phyloP scores from a whole-genome alignment of 2,329 filamentous ascomycete genomes.

The Aureobasidium pullulans region DNA sequence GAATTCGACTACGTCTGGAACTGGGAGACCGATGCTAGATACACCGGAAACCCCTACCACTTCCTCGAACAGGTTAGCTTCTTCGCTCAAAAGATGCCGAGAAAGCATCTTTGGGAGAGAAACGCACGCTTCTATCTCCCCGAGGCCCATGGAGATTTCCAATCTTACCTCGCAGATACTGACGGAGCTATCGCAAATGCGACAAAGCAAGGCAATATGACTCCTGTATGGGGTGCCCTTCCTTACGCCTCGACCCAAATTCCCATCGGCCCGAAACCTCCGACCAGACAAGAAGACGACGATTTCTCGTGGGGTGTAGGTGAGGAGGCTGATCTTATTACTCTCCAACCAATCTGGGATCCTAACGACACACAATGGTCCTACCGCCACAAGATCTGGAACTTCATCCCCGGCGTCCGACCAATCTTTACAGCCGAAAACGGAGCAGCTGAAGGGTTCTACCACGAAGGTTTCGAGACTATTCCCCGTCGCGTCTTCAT shows the following conservation, averaged over 20 bases:
- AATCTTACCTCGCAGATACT: slow-evolving; percentile 37
- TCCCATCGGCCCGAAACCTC: slow-evolving; percentile 68
- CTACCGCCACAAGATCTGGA: slow-evolving; percentile 44
- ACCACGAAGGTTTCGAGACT: slow-evolving; percentile 39
- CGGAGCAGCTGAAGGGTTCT: slow-evolving; percentile 49
- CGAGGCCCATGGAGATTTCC: slow-evolving; percentile 43
- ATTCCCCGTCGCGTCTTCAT: slow-evolving; percentile 74
- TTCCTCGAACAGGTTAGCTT: slow-evolving; percentile 58
- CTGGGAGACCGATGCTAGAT: slow-evolving; percentile 77
- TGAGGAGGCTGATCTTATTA: slow-evolving; percentile 87
- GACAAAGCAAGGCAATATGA: slow-evolving; percentile 34
- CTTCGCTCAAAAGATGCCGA: slow-evolving; percentile 47
- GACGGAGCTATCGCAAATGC: slow-evolving; percentile 35
- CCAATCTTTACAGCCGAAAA: slow-evolving; percentile 85
- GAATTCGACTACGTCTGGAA: slow-evolving; percentile 78
- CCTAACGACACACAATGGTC: slow-evolving; percentile 79
- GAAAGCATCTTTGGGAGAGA: slow-evolving; percentile 53
- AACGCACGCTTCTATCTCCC: slow-evolving; percentile 51
- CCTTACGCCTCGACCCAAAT: slow-evolving; percentile 64
- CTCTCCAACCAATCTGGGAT: slow-evolving; percentile 86
- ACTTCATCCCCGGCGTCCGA: slow-evolving; percentile 47
- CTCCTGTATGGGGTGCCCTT: slow-evolving; percentile 76
- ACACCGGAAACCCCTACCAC: slow-evolving; percentile 75
- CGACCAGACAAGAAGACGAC: slow-evolving; percentile 67
- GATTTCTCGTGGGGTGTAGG: slow-evolving; percentile 79